These are phyloP conservation scores for Vigna mungo DNA, from an alignment of 306 rosid species.

Conservation along the genomic window DNA sequence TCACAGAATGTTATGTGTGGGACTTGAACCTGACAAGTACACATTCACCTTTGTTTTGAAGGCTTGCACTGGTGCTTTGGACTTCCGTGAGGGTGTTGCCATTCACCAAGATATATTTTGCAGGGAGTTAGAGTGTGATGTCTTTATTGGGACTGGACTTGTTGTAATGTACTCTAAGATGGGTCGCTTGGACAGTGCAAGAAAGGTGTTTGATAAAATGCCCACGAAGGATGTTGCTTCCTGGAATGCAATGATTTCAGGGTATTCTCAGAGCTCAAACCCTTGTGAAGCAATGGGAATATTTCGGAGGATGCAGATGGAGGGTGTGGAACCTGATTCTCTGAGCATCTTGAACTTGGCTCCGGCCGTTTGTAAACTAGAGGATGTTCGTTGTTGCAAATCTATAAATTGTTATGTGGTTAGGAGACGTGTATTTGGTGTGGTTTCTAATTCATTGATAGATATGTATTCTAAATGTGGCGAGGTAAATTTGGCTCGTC, in stretches of 20 bases:
- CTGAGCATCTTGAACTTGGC: slow-evolving; percentile 77
- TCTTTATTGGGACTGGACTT: slow-evolving; percentile 73
- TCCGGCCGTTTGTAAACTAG: slow-evolving; percentile 65
- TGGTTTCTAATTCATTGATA: slow-evolving; percentile 63
- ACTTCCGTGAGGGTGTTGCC: slow-evolving; percentile 57
- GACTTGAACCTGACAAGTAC: slow-evolving; percentile 68
- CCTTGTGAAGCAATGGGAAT: slow-evolving; percentile 55
- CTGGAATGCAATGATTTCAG: slow-evolving; percentile 76
- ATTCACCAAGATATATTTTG: slow-evolving; percentile 56
- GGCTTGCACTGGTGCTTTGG: slow-evolving; percentile 67
- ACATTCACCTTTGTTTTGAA: slow-evolving; percentile 71
- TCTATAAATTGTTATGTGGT: slow-evolving; percentile 68
- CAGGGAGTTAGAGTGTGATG: slow-evolving; percentile 56
- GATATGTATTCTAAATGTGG: slow-evolving; percentile 82
- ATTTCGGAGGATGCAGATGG: slow-evolving; percentile 56
- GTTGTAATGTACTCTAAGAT: slow-evolving; percentile 67
- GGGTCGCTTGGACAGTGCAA: slow-evolving; percentile 62
- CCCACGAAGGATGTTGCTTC: slow-evolving; percentile 57
- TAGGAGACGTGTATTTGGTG: slow-evolving; percentile 50
- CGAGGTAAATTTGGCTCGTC: slow-evolving; percentile 51
- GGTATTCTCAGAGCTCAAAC: slow-evolving; percentile 63
- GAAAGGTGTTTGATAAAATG: slow-evolving; percentile 63
- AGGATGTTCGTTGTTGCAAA: slow-evolving; percentile 61
- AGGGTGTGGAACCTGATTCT: slow-evolving; percentile 52
- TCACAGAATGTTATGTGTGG: slow-evolving; percentile 50